phyloP scores from a whole-genome alignment of 345 rosid species.

The Arabidopsis arenosa region DNA sequence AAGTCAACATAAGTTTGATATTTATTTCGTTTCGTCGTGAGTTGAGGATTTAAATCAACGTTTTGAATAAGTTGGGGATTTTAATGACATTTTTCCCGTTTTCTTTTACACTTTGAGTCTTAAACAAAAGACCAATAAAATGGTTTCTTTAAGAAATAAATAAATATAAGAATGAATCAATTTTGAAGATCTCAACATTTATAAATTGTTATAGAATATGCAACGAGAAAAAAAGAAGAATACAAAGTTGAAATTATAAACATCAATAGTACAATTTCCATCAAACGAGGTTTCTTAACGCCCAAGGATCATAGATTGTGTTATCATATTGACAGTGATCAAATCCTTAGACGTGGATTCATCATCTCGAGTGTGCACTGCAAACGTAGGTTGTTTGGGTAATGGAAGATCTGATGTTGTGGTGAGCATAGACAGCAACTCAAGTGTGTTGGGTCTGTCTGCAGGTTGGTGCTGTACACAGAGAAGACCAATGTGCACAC shows the following conservation, averaged over 20 bases:
- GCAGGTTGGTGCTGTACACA: constrained; percentile 37
- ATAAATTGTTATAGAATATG: no score
- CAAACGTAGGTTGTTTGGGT: constrained; percentile 25
- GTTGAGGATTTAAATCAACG: no score
- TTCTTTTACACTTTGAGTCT: no score
- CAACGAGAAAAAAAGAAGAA: no score
- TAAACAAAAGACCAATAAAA: no score
- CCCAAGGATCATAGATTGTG: constrained; percentile 18
- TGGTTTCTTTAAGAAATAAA: no score
- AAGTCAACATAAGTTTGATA: no score
- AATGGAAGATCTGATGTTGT: constrained; percentile 9
- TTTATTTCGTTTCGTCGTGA: no score
- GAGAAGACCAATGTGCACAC: constrained; percentile 30
- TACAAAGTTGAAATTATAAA: background rate
- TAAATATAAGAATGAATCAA: no score
- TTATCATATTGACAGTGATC: constrained; percentile 13
- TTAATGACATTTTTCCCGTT: no score
- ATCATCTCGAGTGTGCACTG: background rate
- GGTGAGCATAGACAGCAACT: constrained; percentile 28
- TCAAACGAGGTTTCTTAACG: constrained; percentile 14
- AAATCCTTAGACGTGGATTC: background rate
- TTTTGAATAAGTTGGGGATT: no score
- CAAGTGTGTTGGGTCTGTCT: constrained; percentile 35
- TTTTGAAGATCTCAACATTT: no score
- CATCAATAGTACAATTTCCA: background rate